Percentiles rank a stretch among this genome's conserved stretches.
phyloP scores from a whole-genome alignment of 2,329 filamentous ascomycete species.

The Trichoderma sp. region DNA sequence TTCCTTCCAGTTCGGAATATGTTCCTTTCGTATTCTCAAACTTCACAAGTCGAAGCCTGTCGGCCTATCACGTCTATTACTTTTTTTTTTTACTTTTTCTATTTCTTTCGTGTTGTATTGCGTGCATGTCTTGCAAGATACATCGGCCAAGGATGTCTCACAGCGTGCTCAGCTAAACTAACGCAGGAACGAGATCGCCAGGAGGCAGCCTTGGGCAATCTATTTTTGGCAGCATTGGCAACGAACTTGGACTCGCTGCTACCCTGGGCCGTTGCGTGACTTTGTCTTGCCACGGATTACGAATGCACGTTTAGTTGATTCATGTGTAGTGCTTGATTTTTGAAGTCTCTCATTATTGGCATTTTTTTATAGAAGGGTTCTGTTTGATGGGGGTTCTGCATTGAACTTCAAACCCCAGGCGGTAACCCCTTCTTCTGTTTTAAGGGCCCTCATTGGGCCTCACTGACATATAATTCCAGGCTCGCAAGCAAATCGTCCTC shows the following conservation, averaged over 20 bases:
- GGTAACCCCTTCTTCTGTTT: too few relatives aligned
- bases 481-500: neutral
- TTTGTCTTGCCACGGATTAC: neutral
- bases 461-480: neutral
- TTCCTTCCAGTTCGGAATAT: too few relatives aligned
- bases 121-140: neutral
- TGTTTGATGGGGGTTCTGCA: too few relatives aligned
- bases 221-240: slow-evolving; percentile 18
- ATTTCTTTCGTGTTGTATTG: too few relatives aligned
- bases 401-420: too few relatives aligned
- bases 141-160: neutral
- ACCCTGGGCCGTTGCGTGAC: neutral
- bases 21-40: neutral
- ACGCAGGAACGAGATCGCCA: slow-evolving; percentile 20
- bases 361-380: too few relatives aligned
- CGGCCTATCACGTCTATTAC: neutral
- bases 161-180: slow-evolving; percentile 1
- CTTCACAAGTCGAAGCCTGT: neutral
- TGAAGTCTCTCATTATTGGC: too few relatives aligned
- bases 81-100: too few relatives aligned
- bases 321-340: too few relatives aligned
- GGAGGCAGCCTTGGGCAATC: slow-evolving; percentile 15
- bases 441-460: too few relatives aligned
- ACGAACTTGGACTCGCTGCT: neutral
- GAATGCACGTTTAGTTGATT: too few relatives aligned